Evolutionary conservation across 2,329 filamentous ascomycete genomes (phyloP), one percentile per base, ranked within the genome.

Genomic region (Thelonectria olida): DNA sequence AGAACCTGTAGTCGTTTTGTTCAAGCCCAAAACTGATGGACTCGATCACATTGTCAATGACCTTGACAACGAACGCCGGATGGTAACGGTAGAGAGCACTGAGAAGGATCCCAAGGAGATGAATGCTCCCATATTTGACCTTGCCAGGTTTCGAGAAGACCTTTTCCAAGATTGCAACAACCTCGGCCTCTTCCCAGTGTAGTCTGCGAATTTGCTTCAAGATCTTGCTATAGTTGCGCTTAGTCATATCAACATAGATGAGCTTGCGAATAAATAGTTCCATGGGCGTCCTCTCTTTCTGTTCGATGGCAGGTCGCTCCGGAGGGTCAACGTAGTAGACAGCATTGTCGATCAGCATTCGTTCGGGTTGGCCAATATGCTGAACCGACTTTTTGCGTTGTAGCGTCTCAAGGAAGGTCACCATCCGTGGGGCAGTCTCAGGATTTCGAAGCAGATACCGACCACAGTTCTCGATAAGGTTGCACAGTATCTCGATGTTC

Each of bases 401-500:
- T 13, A 99, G 82, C 0, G 94, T 99, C 77, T 99, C 96, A 22
- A 99, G 80, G 75, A 99, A 99, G 1, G 92, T 95, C 1, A 85
- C 82, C 96, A 99, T 99, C 42, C 96, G 89, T 8, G 95, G 95
- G 9, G 92, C 90, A 0, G 96, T 98, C 64, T 98, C 94, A 0
- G 93, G 90, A 68, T 96, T 98, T 50, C 95, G 92, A 60, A 99
- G 85, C 20, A 99, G 82, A 77, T 97, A 99, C 17, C 96, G 89
- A 42, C 96, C 96, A 73, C 96, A 99, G 66, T 98, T 98, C 76
- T 99, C 96, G 20, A 99, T 84, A 25, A 99, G 83, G 72, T 96
- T 97, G 72, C 94, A 96, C 65, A 99, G 95, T 70, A 99, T 97
- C 76, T 99, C 96, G 65, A 99, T 97, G 73, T 99, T 99, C 92